Conservation (phyloP, 345 rosid species). For the Brassica cretica region DNA sequence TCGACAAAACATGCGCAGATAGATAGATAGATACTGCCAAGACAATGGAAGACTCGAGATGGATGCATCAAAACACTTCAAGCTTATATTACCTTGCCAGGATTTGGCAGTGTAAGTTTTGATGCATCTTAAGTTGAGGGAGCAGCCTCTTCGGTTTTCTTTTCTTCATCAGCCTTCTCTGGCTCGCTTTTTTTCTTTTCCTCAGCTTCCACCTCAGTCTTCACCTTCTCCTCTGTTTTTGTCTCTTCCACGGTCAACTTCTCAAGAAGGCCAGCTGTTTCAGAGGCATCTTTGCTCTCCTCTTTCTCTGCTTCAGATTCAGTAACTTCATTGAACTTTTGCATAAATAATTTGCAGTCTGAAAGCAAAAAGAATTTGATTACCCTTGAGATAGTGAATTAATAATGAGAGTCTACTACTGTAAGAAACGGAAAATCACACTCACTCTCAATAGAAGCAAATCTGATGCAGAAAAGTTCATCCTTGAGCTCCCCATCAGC, state of each 20-base stretch:
- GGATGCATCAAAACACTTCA: constrained; percentile 26
- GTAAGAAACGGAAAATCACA: not conserved
- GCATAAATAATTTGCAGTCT: constrained; percentile 92
- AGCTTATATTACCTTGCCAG: constrained; percentile 28
- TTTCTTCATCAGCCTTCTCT: constrained; percentile 42
- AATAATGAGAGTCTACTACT: not conserved
- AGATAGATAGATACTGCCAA: constrained; percentile 29
- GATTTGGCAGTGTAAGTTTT: constrained; percentile 21
- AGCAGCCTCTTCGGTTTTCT: constrained; percentile 50
- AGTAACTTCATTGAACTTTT: constrained; percentile 65
- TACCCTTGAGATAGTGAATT: not conserved
- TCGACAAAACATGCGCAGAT: constrained; percentile 21
- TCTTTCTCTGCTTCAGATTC: constrained; percentile 61
- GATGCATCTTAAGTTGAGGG: constrained; percentile 47
- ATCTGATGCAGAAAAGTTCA: constrained; percentile 45
- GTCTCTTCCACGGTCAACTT: constrained; percentile 77
- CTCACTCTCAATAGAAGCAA: constrained; percentile 43
- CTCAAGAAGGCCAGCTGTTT: constrained; percentile 73
- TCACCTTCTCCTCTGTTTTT: constrained; percentile 34
- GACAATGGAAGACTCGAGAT: constrained; percentile 23
- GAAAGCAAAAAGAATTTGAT: constrained; percentile 4
- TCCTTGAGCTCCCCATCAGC: constrained; percentile 64
- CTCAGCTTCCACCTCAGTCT: constrained; percentile 40
- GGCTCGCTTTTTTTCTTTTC: constrained; percentile 43
- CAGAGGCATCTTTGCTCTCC: constrained; percentile 72